Conservation (phyloP, 805 yeast genomes). For the Barnettozyma vustinii region DNA sequence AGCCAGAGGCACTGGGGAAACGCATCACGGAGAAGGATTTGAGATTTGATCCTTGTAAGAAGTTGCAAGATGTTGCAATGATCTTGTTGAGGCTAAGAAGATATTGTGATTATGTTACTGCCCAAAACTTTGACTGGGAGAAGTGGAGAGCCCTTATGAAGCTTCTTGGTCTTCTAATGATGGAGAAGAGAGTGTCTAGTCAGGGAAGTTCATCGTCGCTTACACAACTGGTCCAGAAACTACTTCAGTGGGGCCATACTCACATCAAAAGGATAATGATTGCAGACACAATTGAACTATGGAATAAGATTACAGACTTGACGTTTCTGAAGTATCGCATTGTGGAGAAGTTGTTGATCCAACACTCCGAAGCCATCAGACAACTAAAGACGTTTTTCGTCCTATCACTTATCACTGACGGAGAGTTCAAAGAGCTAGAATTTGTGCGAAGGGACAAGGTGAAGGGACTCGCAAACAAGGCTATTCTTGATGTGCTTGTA, state of each 20-base stretch:
- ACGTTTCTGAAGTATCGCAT: slow-evolving; percentile 5
- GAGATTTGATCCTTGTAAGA: slow-evolving; percentile 2
- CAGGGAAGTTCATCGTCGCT: not conserved
- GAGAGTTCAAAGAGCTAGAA: not conserved
- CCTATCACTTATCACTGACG: slow-evolving; percentile 1
- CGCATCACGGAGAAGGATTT: slow-evolving; percentile 2
- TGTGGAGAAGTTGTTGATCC: slow-evolving; percentile 5
- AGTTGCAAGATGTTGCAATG: slow-evolving; percentile 3
- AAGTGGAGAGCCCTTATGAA: slow-evolving; percentile 3
- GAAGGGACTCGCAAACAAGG: not conserved
- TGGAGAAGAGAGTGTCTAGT: slow-evolving; percentile 9
- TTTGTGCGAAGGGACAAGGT: not conserved
- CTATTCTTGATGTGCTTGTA: not conserved
- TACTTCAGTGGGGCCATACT: slow-evolving; percentile 9
- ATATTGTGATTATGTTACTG: not conserved
- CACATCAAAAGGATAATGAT: not conserved
- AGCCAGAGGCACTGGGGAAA: not conserved
- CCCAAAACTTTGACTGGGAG: not conserved
- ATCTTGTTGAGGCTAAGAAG: slow-evolving; percentile 6
- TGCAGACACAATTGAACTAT: not conserved
- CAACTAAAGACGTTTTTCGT: slow-evolving; percentile 5
- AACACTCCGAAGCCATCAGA: not conserved
- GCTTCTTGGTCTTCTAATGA: slow-evolving; percentile 7
- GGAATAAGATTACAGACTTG: slow-evolving; percentile 4
- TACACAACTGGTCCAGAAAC: not conserved